Percentiles rank a stretch among this genome's conserved stretches.
Evolutionary conservation across 1,284 basidiomycete genomes (phyloP).

Genomic region (Sporisorium graminicola): DNA sequence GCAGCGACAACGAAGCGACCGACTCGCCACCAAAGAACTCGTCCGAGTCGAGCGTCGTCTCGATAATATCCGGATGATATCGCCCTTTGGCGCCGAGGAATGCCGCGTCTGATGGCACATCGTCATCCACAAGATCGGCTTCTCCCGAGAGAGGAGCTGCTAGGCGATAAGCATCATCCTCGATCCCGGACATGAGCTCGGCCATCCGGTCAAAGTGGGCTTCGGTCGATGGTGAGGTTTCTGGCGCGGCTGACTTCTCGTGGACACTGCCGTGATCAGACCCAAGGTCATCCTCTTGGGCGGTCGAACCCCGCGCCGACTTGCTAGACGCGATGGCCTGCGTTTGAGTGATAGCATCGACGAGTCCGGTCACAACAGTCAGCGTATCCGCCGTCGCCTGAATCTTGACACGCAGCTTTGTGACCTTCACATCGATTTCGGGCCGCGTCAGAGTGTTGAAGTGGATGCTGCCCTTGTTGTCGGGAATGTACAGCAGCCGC

Average conservation of each 20-base stretch:
- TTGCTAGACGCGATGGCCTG: not conserved
- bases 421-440: conserved; percentile 57
- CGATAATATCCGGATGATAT: conserved; percentile 76
- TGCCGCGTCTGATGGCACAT: conserved; percentile 87
- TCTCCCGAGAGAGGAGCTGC: conserved; percentile 77
- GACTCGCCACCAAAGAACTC: conserved; percentile 70
- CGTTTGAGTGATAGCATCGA: conserved; percentile 9
- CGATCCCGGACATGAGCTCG: conserved; percentile 76
- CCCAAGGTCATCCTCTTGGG: not conserved
- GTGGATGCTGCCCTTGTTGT: conserved; percentile 42
- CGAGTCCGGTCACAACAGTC: conserved; percentile 22
- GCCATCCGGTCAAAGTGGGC: conserved; percentile 23
- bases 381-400: conserved; percentile 57
- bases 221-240: not conserved
- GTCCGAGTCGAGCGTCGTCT: conserved; percentile 73
- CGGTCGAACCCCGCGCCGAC: not conserved
- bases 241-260: not conserved
- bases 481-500: conserved; percentile 69
- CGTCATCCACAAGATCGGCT: conserved; percentile 90
- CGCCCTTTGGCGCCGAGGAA: conserved; percentile 78
- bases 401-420: conserved; percentile 42
- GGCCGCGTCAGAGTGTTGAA: conserved; percentile 57
- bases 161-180: conserved; percentile 83
- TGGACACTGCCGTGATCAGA: not conserved
- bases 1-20: conserved; percentile 52